Evolutionary conservation across 2,329 filamentous ascomycete species (phyloP).

Genomic region (Claviceps spartinae): DNA sequence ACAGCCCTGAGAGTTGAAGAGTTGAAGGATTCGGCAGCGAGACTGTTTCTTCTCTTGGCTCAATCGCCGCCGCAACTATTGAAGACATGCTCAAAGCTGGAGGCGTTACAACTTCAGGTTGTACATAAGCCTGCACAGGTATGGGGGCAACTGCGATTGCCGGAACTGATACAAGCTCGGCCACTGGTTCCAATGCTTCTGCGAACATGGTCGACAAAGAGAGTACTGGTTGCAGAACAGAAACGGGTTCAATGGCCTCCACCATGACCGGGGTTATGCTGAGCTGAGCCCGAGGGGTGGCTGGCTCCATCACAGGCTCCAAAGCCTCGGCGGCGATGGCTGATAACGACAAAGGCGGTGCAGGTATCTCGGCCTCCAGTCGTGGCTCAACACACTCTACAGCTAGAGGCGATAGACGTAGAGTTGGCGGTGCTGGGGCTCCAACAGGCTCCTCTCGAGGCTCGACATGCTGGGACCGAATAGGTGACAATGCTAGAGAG

Average conservation of each 20-base stretch:
- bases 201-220: slow-evolving; percentile 14
- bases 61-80: slow-evolving; percentile 19
- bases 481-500: slow-evolving; percentile 28
- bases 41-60: slow-evolving; percentile 21
- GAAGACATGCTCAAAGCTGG: slow-evolving; percentile 17
- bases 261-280: slow-evolving; percentile 18
- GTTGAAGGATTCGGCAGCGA: slow-evolving; percentile 7
- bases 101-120: not conserved
- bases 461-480: slow-evolving; percentile 31
- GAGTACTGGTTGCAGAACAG: slow-evolving; percentile 4
- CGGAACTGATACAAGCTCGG: slow-evolving; percentile 11
- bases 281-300: slow-evolving; percentile 9
- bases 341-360: slow-evolving; percentile 18
- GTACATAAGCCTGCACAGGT: slow-evolving; percentile 1
- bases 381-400: slow-evolving; percentile 18
- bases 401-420: slow-evolving; percentile 15
- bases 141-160: not conserved
- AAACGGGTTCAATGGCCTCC: slow-evolving; percentile 17
- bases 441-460: slow-evolving; percentile 25
- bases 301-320: slow-evolving; percentile 17
- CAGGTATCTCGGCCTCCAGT: slow-evolving; percentile 11
- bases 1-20: slow-evolving; percentile 22
- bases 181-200: slow-evolving; percentile 14
- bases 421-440: slow-evolving; percentile 17
- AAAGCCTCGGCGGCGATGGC: slow-evolving; percentile 20